These are phyloP conservation scores for Tulasnella sp. DNA, from an alignment of 768 basidiomycete genomes.

Conservation along the genomic window DNA sequence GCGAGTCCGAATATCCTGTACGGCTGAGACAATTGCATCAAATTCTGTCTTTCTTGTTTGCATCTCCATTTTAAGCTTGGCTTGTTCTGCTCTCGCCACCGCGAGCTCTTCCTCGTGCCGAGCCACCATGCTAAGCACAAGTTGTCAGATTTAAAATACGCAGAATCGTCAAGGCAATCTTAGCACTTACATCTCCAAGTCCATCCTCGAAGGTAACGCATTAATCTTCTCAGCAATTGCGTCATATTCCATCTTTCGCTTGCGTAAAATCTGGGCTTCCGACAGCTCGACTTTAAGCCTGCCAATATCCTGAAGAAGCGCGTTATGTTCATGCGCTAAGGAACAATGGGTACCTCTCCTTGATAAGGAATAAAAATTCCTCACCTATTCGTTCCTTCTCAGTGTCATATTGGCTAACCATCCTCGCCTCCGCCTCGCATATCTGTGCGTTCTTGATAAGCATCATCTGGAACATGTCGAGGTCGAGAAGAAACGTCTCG, in stretches of 20 bases:
- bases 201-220: conserved; percentile 58
- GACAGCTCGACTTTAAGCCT: conserved; percentile 65
- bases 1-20: conserved; percentile 1
- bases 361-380: conserved; percentile 21
- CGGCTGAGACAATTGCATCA: conserved; percentile 4
- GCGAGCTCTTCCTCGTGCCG: conserved; percentile 8
- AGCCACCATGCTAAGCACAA: conserved; percentile 9
- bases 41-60: conserved; percentile 23
- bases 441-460: conserved; percentile 72
- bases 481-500: conserved; percentile 66
- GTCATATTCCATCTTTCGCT: conserved; percentile 79
- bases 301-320: conserved; percentile 55
- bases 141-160: conserved; percentile 19
- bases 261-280: conserved; percentile 62
- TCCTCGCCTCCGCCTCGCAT: conserved; percentile 72
- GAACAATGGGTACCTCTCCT: conserved; percentile 11
- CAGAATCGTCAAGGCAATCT: no score
- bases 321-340: conserved; percentile 58
- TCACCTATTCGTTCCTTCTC: conserved; percentile 61
- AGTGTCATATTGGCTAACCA: conserved; percentile 71
- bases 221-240: conserved; percentile 72
- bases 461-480: conserved; percentile 60
- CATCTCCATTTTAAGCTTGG: conserved; percentile 30
- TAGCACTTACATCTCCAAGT: conserved; percentile 56
- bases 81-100: conserved; percentile 29